phyloP scores from a whole-genome alignment of 2,329 filamentous ascomycete genomes.

The Aspergillus ochraceoroseus region DNA sequence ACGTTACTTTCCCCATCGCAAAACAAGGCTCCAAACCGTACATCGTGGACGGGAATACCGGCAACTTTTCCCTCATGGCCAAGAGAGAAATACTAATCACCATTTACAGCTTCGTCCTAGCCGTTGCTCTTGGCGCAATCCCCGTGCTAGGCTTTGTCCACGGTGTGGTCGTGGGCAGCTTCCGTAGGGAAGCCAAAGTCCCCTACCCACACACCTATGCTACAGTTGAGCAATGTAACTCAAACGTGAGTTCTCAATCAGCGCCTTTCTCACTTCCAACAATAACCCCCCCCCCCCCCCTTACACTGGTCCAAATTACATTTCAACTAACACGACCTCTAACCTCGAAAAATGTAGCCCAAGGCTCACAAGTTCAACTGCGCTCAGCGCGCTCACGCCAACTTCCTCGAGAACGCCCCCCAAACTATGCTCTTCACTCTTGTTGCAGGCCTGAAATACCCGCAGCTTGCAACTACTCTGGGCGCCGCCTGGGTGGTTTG shows the following conservation, averaged over 20 bases:
- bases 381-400: slow-evolving; percentile 55
- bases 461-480: slow-evolving; percentile 44
- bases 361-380: slow-evolving; percentile 49
- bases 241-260: slow-evolving; percentile 45
- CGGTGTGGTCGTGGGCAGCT: slow-evolving; percentile 41
- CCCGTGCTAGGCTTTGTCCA: slow-evolving; percentile 52
- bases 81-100: slow-evolving; percentile 9
- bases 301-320: not conserved
- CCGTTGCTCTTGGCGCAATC: slow-evolving; percentile 51
- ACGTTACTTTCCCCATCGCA: slow-evolving; percentile 20
- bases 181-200: slow-evolving; percentile 52
- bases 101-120: slow-evolving; percentile 50
- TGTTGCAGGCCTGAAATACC: slow-evolving; percentile 53
- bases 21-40: too few species aligned
- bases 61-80: too few species aligned
- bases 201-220: slow-evolving; percentile 58
- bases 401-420: slow-evolving; percentile 56
- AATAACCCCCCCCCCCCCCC: not conserved
- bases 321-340: not conserved
- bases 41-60: too few species aligned
- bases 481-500: slow-evolving; percentile 50
- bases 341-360: too few species aligned
- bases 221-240: slow-evolving; percentile 50
- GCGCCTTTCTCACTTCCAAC: slow-evolving; percentile 27
- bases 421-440: slow-evolving; percentile 50